phyloP scores from a whole-genome alignment of 129 eudicot genomes.

The Pittosporum tobira region DNA sequence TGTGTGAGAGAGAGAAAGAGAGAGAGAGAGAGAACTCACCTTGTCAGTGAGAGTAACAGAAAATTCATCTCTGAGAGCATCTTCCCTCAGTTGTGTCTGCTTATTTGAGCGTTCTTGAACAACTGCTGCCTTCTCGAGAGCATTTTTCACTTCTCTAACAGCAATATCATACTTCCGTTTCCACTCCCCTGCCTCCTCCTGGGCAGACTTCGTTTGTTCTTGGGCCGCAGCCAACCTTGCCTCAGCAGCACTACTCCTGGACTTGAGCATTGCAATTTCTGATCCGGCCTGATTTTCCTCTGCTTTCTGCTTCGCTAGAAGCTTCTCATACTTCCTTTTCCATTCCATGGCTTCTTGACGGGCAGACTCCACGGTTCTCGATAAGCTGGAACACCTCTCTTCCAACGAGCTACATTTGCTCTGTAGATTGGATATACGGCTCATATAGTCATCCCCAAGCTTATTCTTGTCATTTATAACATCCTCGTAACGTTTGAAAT shows the following conservation, averaged over 20 bases:
- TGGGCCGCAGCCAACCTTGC: conserved; percentile 83
- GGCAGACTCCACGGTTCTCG: conserved; percentile 51
- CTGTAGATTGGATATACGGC: conserved; percentile 63
- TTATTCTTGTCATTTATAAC: conserved; percentile 69
- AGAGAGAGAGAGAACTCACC: conserved; percentile 29
- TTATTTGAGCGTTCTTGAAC: conserved; percentile 66
- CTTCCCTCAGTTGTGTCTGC: conserved; percentile 72
- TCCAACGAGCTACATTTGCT: conserved; percentile 61
- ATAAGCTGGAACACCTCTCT: conserved; percentile 63
- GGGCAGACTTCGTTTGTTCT: conserved; percentile 80
- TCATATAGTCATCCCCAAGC: conserved; percentile 65
- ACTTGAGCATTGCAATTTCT: conserved; percentile 58
- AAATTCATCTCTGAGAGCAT: conserved; percentile 71
- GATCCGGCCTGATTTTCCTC: conserved; percentile 57
- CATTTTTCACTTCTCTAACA: conserved; percentile 68
- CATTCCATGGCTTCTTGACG: conserved; percentile 69
- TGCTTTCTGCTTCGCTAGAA: conserved; percentile 52
- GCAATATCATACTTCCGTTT: conserved; percentile 84
- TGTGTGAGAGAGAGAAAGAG: no score
- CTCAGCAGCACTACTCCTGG: conserved; percentile 85
- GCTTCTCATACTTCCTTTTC: conserved; percentile 70
- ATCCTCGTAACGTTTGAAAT: conserved; percentile 85
- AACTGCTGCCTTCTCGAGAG: conserved; percentile 82
- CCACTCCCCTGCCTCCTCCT: conserved; percentile 96
- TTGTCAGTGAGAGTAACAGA: conserved; percentile 54